Evolutionary conservation across 345 rosid species (phyloP), one percentile per base, ranked within the genome.

Genomic region (Arabis alpina): DNA sequence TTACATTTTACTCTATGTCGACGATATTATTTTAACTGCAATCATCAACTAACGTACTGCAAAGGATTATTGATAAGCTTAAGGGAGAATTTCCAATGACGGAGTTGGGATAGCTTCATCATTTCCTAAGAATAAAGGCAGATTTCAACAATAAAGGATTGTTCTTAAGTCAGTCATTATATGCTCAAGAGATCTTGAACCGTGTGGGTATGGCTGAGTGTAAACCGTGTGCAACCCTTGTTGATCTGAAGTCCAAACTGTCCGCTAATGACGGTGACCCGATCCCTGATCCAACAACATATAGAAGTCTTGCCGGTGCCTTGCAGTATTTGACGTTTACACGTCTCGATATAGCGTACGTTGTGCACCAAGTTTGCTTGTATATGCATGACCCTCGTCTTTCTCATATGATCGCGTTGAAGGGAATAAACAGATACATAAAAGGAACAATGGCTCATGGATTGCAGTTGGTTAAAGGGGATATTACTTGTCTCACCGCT

Each of bases 211-310:
- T 52, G 57, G 16, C 2, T 0, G 57, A 28, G 0, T 52, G 37
- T 4, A 52, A 52, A 0, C 57, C 57, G 0, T 1, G 13, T 0
- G 9, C 37, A 0, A 52, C 37, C 0, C 40, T 6, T 0, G 23
- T 54, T 25, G 39, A 54, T 3, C 40, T 54, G 0, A 14, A 54
- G 2, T 54, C 40, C 1, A 54, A 54, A 1, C 6, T 54, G 0
- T 54, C 40, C 0, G 3, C 10, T 1, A 0, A 13, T 12, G 16
- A 0, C 0, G 30, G 53, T 0, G 30, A 49, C 0, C 34, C 9
- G 0, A 19, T 49, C 0, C 6, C 10, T 4, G 24, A 49, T 23
- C 53, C 28, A 0, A 49, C 53, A 2, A 19, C 0, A 4, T 49
- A 49, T 0, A 5, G 53, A 1, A 19, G 53, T 0, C 13, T 49